These are phyloP conservation scores for Fraxinus baroniana DNA, from an alignment of 305 asterid species.

Conservation along the genomic window DNA sequence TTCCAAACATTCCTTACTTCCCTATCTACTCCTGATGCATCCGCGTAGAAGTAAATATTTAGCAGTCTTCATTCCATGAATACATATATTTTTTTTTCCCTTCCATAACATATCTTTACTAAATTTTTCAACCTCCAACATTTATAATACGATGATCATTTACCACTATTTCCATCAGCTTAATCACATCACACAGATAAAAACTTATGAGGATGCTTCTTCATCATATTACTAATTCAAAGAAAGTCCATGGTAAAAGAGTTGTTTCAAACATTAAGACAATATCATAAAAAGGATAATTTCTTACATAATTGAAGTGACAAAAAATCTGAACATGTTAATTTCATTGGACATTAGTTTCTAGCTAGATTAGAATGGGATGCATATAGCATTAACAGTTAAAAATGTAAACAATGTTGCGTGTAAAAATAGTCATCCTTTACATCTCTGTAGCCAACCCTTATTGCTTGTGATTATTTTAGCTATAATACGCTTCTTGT, in stretches of 20 bases:
- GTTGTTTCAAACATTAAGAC: background rate
- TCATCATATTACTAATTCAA: background rate
- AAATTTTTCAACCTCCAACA: background rate
- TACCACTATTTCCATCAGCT: background rate
- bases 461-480: background rate
- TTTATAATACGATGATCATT: background rate
- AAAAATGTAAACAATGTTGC: background rate
- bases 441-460: background rate
- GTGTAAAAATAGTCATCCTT: background rate
- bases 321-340: background rate
- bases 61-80: background rate
- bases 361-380: background rate
- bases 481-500: background rate
- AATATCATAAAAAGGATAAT: background rate
- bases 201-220: background rate
- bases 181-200: background rate
- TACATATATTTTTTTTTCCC: background rate
- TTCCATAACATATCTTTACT: background rate
- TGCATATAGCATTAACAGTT: background rate
- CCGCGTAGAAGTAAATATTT: background rate
- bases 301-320: background rate
- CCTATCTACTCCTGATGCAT: background rate
- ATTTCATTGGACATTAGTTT: background rate
- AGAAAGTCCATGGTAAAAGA: background rate
- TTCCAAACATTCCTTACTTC: background rate